Evolutionary conservation across 2,329 filamentous ascomycete species (phyloP), one percentile per base, ranked within the genome.

Genomic region (Penicillium fuscoglaucum): DNA sequence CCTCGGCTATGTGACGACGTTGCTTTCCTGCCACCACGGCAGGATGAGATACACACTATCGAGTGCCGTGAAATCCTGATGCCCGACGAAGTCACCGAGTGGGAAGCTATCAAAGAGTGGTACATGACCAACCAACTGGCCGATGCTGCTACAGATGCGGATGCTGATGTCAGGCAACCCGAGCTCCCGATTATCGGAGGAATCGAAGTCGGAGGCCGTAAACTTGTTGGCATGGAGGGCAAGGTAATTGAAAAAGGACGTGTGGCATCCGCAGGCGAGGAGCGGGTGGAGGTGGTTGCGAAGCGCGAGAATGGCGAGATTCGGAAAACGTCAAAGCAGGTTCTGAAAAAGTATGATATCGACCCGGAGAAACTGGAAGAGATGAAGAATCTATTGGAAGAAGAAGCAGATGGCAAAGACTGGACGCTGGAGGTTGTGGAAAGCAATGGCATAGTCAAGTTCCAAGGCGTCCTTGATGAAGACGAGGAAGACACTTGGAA

Each of bases 371-470:
- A 87, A 44, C 80, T 96, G 3, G 87, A 93, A 66, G 81, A 86
- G 46, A 79, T 96, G 70, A 84, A 84, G 67, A 82, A 86, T 61
- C 80, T 90, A 69, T 75, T 96, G 58, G 82, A 90, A 70, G 83
- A 86, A 66, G 70, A 90, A 41, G 90, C 90, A 0, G 84, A 86
- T 3, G 86, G 88, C 8, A 84, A 87, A 63, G 86, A 86, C 17
- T 96, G 92, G 91, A 89, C 87, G 67, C 78, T 96, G 59, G 90
- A 95, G 73, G 81, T 95, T 15, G 84, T 95, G 1, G 89, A 95
- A 68, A 81, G 85, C 12, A 84, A 87, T 1, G 82, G 84, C 5
- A 81, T 83, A 24, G 78, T 84, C 61, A 88, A 91, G 70, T 84
- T 93, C 41, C 79, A 88, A 45, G 90, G 88, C 0, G 84, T 90